A percentile compares a stretch with the other conserved stretches of the same genome.
phyloP scores from a whole-genome alignment of 108 stramenopile genomes.

The Schizochytrium sp. region DNA sequence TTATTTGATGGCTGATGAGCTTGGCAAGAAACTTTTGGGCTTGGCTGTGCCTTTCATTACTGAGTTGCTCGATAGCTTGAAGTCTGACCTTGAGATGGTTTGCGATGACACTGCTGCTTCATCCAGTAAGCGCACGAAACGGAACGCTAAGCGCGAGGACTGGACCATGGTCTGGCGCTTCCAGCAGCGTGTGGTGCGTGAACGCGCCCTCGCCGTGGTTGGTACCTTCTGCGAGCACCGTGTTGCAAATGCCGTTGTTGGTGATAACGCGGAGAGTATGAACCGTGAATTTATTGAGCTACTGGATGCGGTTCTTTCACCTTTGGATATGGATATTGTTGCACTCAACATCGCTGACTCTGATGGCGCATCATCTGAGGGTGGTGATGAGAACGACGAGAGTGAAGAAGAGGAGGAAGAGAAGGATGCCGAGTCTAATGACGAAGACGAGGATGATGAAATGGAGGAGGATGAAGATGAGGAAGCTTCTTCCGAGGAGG shows the following conservation, averaged over 20 bases:
- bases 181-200: constrained; percentile 54
- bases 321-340: background rate
- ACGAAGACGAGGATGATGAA: background rate
- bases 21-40: background rate
- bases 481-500: background rate
- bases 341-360: background rate
- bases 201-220: constrained; percentile 22
- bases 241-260: background rate
- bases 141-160: constrained; percentile 25
- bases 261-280: background rate
- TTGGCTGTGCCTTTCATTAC: constrained; percentile 7
- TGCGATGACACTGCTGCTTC: background rate
- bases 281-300: constrained; percentile 23
- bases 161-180: background rate
- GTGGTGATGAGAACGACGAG: constrained; percentile 6
- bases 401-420: background rate
- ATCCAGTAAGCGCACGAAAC: constrained; percentile 30
- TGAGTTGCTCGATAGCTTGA: background rate
- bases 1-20: background rate
- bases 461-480: background rate
- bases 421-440: background rate
- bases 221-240: constrained; percentile 52
- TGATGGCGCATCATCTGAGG: background rate
- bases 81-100: background rate
- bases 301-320: constrained; percentile 23